Evolutionary conservation across 1,139 yeast genomes (phyloP).

Genomic region (Candida tetrigidarum): DNA sequence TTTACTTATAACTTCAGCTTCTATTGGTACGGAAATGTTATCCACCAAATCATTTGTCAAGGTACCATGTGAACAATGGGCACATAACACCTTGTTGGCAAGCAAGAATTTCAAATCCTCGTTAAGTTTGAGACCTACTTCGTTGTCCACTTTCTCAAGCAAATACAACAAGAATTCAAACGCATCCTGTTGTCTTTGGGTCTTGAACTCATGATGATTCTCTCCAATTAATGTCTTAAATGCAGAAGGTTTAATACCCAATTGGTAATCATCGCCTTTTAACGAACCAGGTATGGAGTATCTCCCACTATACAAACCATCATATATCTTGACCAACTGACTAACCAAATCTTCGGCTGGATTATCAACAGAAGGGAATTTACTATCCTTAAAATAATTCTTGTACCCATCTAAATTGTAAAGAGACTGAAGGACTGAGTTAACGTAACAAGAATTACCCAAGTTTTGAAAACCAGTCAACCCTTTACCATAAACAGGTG

Average conservation of each 20-base stretch:
- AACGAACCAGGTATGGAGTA: conserved; percentile 59
- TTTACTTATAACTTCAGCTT: conserved; percentile 36
- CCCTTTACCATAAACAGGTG: conserved; percentile 69
- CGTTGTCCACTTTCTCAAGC: conserved; percentile 63
- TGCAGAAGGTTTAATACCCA: conserved; percentile 76
- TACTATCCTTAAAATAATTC: conserved; percentile 32
- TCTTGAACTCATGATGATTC: conserved; percentile 79
- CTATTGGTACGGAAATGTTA: conserved; percentile 65
- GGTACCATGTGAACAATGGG: conserved; percentile 63
- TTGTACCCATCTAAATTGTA: conserved; percentile 42
- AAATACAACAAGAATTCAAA: conserved; percentile 82
- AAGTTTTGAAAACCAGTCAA: conserved; percentile 84
- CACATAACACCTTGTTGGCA: conserved; percentile 69
- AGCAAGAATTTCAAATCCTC: conserved; percentile 64
- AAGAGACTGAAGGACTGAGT: conserved; percentile 78
- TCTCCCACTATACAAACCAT: conserved; percentile 77
- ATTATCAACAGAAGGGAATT: conserved; percentile 38
- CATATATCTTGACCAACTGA: conserved; percentile 78
- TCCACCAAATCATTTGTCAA: conserved; percentile 66
- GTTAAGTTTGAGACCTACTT: conserved; percentile 47
- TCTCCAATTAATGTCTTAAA: conserved; percentile 79
- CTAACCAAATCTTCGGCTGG: conserved; percentile 69
- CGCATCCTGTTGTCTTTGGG: conserved; percentile 94
- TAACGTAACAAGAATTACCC: conserved; percentile 92
- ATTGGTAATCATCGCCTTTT: conserved; percentile 60